Percentiles rank a stretch among this genome's conserved stretches.
These are phyloP conservation scores for Amanita pallidorosea DNA, from an alignment of 768 basidiomycete species.

Conservation along the genomic window DNA sequence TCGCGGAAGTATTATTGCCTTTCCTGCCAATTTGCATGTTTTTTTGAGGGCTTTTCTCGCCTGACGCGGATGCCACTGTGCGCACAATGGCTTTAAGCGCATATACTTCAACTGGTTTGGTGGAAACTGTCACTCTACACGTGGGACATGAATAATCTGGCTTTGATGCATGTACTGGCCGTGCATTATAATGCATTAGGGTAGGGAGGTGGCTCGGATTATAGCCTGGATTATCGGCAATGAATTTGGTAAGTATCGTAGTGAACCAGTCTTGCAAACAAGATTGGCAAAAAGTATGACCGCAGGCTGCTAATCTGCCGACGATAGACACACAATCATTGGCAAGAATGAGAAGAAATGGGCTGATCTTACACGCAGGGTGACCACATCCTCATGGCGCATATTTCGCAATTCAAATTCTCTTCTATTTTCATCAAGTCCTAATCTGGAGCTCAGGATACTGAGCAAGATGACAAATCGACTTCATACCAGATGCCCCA, in stretches of 20 bases:
- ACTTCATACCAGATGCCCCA: slow-evolving; percentile 8
- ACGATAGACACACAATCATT: not conserved
- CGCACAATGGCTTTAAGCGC: slow-evolving; percentile 47
- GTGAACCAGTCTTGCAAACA: slow-evolving; percentile 51
- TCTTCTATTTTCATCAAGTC: slow-evolving; percentile 40
- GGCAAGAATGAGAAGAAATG: not conserved
- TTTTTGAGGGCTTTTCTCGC: slow-evolving; percentile 34
- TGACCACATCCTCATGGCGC: slow-evolving; percentile 50
- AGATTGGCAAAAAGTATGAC: slow-evolving; percentile 56
- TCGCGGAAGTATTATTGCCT: slow-evolving; percentile 9
- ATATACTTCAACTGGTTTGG: slow-evolving; percentile 49
- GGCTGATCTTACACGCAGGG: slow-evolving; percentile 46
- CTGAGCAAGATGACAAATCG: not conserved
- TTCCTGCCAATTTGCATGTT: slow-evolving; percentile 11
- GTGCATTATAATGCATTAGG: not conserved
- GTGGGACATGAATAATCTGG: slow-evolving; percentile 61
- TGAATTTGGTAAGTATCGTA: slow-evolving; percentile 38
- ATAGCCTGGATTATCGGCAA: slow-evolving; percentile 34
- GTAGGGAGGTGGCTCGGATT: slow-evolving; percentile 18
- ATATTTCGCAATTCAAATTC: slow-evolving; percentile 51
- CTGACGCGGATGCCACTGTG: slow-evolving; percentile 34
- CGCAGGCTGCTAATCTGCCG: slow-evolving; percentile 50
- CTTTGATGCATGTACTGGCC: slow-evolving; percentile 17
- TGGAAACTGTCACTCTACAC: slow-evolving; percentile 41
- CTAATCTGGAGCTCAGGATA: slow-evolving; percentile 16